Base-by-base conservation (phyloP, 2,329 filamentous ascomycete species). In the Aspergillus floridensis region DNA sequence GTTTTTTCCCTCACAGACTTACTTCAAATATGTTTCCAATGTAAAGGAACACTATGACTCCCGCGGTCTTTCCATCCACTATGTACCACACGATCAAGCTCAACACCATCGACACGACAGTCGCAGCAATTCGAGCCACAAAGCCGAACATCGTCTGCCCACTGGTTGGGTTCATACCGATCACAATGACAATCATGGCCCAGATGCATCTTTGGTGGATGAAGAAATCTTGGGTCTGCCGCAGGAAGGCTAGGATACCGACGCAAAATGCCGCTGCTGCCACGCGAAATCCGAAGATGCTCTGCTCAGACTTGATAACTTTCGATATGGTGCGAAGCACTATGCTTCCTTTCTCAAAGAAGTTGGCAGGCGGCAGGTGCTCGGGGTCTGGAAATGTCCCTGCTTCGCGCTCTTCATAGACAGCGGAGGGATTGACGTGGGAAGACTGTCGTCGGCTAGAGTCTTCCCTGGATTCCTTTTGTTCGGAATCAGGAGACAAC, bases 151-250 rank as follows among this genome's bases (percentile, higher is more conserved):
- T 79, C 4, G 86, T 86, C 65, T 89, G 86, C 0, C 89, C 89
- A 12, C 87, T 85, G 0, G 84, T 85, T 29, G 84, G 81, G 3
- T 82, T 86, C 87, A 90, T 90, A 19, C 84, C 83, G 29, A 92
- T 88, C 2, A 88, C 84, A 31, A 87, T 82, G 69, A 92, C 90
- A 62, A 92, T 89, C 80, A 92, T 84, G 1, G 88, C 86, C 89
- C 89, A 92, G 11, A 92, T 84, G 2, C 90, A 77, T 51, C 89
- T 79, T 66, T 92, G 86, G 49, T 84, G 76, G 11, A 85, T 80
- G 70, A 90, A 92, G 69, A 91, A 91, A 0, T 70, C 67, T 63
- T 90, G 84, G 0, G 88, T 88, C 22, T 82, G 72, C 35, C 82
- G 77, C 3, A 92, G 76, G 69, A 84, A 92, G 0, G 84, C 87